Evolutionary conservation across 139 green algal genomes (phyloP), one percentile per base, ranked within the genome.

Genomic region (Asterochloris sp.): DNA sequence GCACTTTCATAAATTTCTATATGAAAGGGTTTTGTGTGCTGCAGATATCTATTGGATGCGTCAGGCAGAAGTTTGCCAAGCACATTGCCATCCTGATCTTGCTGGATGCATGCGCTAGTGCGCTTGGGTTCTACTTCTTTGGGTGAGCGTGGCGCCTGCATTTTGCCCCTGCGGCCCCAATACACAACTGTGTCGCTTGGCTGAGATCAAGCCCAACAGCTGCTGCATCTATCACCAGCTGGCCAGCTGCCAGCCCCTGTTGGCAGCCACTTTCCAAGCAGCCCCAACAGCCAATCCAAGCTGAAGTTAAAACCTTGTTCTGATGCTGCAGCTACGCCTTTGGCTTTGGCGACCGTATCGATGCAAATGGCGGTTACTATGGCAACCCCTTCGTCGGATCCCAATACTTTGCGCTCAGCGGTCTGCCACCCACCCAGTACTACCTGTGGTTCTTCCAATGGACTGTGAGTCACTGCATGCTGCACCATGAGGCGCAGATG

Each of bases 21-120:
- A n/a, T n/a, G n/a, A n/a, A n/a, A n/a, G n/a, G n/a, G n/a, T n/a
- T n/a, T n/a, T n/a, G n/a, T n/a, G 28, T 27, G 38, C 14, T 81
- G 83, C 83, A 86, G 85, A 69, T 90, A 62, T 87, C 80, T 54
- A 68, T 86, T 14, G 86, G 86, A 23, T 87, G 80, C 29, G 86
- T 90, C 16, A 69, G 86, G 2, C 62, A 77, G 19, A 85, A 83
- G 21, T 88, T 88, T 38, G 82, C 86, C 68, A 86, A 82, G 81
- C 86, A 90, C 62, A 90, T 90, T 73, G 77, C 86, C 24, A 84
- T 88, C 27, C 83, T 88, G 1, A 88, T 88, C 75, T 69, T 90
- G 69, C 38, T 88, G 54, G 86, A 90, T 62, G 83, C 83, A 2
- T 81, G 74, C 47, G 81, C 80, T 0, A 80, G 76, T 54, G 80